Base-by-base conservation (phyloP, 2,329 filamentous ascomycete species). In the Hirsutella rhossiliensis region DNA sequence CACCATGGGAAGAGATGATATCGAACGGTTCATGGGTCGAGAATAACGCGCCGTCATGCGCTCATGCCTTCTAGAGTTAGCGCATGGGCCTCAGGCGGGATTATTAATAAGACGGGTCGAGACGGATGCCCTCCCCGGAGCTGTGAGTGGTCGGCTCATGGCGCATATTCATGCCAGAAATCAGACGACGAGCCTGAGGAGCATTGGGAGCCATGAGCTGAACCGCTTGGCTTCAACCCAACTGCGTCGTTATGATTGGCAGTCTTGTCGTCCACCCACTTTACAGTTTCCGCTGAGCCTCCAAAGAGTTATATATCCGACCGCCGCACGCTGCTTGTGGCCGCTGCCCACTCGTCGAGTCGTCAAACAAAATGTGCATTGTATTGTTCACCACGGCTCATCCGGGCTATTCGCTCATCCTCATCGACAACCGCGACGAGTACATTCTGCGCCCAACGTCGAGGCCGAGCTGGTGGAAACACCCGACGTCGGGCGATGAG, bases 391-490 rank as follows among this genome's bases (percentile, higher is more conserved):
- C 84, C 23, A 89, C 84, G 17, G 73, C 81, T 39, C 84, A 89
- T 57, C 84, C 85, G 11, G 69, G 75, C 51, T 89, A 89, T 62
- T 73, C 82, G 23, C 71, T 89, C 47, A 83, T 90, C 53, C 65
- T 86, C 47, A 69, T 88, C 57, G 78, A 88, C 64, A 90, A 90
- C 61, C 76, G 85, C 53, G 85, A 90, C 66, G 84, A 82, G 59
- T 82, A 75, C 62, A 76, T 82, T 49, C 68, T 80, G 13, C 71
- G 78, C 27, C 78, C 78, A 4, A 82, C 78, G 2, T 78, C 73
- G 43, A 67, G 74, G 46, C 78, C 78, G 7, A 72, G 80, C 58
- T 82, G 78, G 78, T 82, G 78, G 77, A 69, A 60, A 38, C 69
- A 69, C 47, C 58, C 60, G 18, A 55, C 58, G 34, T 64, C 66